Conservation (phyloP, 2,329 filamentous ascomycete species). For the Cyphellophora attinorum region DNA sequence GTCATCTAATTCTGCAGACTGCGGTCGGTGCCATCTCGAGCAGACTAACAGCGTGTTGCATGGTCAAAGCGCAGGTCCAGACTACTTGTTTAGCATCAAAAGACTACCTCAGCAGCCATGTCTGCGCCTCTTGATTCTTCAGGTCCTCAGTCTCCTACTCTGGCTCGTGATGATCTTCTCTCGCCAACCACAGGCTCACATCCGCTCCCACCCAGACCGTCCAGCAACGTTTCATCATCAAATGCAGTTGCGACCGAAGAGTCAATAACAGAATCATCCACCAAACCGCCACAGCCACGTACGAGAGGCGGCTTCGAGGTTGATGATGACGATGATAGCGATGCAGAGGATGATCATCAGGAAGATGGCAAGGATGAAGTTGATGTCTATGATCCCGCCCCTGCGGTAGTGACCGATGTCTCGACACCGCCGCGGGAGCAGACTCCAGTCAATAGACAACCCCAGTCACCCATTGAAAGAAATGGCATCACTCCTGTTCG, state of each 20-base stretch:
- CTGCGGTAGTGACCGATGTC: conserved; percentile 14
- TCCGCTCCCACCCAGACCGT: conserved; percentile 11
- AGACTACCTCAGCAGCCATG: conserved; percentile 6
- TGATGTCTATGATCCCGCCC: conserved; percentile 20
- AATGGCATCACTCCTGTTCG: conserved; percentile 25
- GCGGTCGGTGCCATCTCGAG: no score
- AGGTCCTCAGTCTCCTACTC: not conserved
- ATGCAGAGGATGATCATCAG: conserved; percentile 39
- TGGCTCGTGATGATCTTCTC: conserved; percentile 10
- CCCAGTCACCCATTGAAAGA: conserved; percentile 54
- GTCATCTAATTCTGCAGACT: no score
- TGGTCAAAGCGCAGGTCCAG: no score
- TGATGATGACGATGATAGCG: conserved; percentile 52
- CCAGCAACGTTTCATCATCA: conserved; percentile 10
- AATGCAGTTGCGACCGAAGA: no score
- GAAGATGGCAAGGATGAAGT: conserved; percentile 18
- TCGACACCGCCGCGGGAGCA: conserved; percentile 13
- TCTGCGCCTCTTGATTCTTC: conserved; percentile 1
- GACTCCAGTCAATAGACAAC: conserved; percentile 25
- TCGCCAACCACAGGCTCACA: conserved; percentile 16
- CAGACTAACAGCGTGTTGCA: no score
- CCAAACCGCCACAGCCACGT: conserved; percentile 23
- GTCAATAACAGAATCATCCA: no score
- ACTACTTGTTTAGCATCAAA: conserved; percentile 19
- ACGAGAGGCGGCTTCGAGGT: conserved; percentile 52